Evolutionary conservation across 306 rosid species (phyloP).

Genomic region (Mucuna pruriens): DNA sequence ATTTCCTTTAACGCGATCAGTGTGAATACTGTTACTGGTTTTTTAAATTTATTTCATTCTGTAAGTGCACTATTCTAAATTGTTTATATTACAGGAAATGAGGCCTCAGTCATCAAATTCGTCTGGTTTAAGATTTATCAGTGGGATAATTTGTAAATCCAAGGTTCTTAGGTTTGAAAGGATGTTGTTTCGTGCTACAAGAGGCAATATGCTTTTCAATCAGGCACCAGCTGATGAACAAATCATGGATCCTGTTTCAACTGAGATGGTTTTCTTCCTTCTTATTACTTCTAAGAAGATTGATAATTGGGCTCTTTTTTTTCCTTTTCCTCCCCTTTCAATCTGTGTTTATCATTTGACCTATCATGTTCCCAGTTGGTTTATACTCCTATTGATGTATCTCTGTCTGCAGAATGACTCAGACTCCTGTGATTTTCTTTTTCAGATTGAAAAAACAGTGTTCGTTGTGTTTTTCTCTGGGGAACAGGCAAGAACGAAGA

Average conservation of each 20-base stretch:
- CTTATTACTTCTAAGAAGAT: constrained; percentile 41
- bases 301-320: background rate
- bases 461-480: constrained; percentile 98
- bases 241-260: constrained; percentile 89
- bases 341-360: constrained; percentile 32
- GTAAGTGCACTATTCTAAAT: constrained; percentile 24
- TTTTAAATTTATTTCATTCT: constrained; percentile 36
- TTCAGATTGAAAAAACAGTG: constrained; percentile 90
- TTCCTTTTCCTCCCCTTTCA: background rate
- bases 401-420: constrained; percentile 34
- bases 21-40: constrained; percentile 12
- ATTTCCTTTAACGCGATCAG: constrained; percentile 12
- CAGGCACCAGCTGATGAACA: constrained; percentile 84
- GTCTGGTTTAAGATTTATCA: constrained; percentile 91
- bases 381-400: constrained; percentile 35
- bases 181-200: constrained; percentile 96
- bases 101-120: constrained; percentile 70
- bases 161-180: constrained; percentile 90
- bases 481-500: constrained; percentile 91
- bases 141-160: constrained; percentile 92
- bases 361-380: constrained; percentile 30
- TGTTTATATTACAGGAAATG: constrained; percentile 66
- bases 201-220: constrained; percentile 99
- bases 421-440: constrained; percentile 41
- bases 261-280: constrained; percentile 79